Percentiles rank a stretch among this genome's conserved stretches.
phyloP scores from a whole-genome alignment of 768 basidiomycete genomes.

The Suillus subalutaceus region DNA sequence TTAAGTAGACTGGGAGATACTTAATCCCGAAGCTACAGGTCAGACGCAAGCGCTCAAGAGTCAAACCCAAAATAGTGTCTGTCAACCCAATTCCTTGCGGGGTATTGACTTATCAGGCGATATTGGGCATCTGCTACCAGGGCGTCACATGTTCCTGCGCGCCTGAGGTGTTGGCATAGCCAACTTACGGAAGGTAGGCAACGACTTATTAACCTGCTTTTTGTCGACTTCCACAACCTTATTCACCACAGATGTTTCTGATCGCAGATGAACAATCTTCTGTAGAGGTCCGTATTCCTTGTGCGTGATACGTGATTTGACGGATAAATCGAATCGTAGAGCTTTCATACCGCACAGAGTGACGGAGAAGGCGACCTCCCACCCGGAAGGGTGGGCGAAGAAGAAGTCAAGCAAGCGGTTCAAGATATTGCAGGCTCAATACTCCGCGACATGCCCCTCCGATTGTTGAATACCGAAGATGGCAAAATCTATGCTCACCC shows the following conservation, averaged over 20 bases:
- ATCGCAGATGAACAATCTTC: not conserved
- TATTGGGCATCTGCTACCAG: not conserved
- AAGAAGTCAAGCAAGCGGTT: constrained; percentile 4
- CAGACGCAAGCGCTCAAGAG: not conserved
- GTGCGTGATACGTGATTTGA: too few species aligned
- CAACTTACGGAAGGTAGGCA: not conserved
- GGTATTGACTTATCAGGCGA: not conserved
- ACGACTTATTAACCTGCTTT: not conserved
- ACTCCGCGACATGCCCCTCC: constrained; percentile 23
- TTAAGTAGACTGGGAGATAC: not conserved
- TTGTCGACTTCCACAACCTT: not conserved
- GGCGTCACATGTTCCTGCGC: not conserved
- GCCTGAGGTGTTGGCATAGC: not conserved
- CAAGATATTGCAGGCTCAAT: not conserved
- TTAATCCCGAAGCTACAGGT: not conserved
- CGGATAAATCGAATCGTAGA: not conserved
- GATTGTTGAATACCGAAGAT: constrained; percentile 27
- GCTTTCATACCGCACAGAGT: not conserved
- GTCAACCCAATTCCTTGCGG: not conserved
- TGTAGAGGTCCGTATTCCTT: not conserved
- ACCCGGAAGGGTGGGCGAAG: not conserved
- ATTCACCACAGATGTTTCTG: not conserved
- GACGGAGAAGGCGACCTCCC: not conserved
- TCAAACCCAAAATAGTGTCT: not conserved
- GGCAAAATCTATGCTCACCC: constrained; percentile 26